A percentile compares a stretch with the other conserved stretches of the same genome.
phyloP scores from a whole-genome alignment of 352 stramenopile species.

The Discostella stelligera region DNA sequence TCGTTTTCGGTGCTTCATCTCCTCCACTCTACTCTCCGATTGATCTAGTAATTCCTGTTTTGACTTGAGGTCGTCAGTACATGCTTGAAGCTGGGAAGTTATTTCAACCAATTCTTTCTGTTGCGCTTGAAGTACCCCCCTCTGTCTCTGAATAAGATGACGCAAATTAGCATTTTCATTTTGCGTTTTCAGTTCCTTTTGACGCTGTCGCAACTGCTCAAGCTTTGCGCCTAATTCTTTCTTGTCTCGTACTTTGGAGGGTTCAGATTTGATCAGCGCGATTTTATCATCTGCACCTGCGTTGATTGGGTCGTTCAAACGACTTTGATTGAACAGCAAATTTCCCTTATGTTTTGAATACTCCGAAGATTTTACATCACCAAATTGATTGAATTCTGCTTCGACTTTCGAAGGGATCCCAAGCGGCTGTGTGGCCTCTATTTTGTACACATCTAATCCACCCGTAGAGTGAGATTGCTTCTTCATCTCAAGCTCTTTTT shows the following conservation, averaged over 20 bases:
- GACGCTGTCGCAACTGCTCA: slow-evolving; percentile 25
- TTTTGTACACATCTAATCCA: neutral
- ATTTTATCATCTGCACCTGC: neutral
- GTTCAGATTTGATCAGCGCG: neutral
- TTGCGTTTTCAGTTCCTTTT: slow-evolving; percentile 47
- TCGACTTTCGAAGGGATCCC: neutral
- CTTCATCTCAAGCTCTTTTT: slow-evolving; percentile 24
- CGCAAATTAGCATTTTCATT: slow-evolving; percentile 42
- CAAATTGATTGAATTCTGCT: neutral
- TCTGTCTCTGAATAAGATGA: slow-evolving; percentile 40
- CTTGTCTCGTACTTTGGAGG: neutral
- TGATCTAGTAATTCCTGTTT: slow-evolving; percentile 32
- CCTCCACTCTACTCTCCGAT: slow-evolving; percentile 35
- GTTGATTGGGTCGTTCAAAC: neutral
- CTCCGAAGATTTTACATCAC: neutral
- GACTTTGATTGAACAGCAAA: neutral
- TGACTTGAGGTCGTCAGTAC: slow-evolving; percentile 28
- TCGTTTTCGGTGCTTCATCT: slow-evolving; percentile 44
- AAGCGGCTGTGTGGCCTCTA: neutral
- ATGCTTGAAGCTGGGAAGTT: slow-evolving; percentile 33
- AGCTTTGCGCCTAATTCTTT: slow-evolving; percentile 25
- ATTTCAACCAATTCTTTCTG: slow-evolving; percentile 33
- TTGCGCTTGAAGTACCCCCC: slow-evolving; percentile 25
- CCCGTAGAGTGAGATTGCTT: neutral
- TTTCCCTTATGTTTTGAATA: neutral